Evolutionary conservation across 768 basidiomycete species (phyloP).

Genomic region (Mycena belliarum): DNA sequence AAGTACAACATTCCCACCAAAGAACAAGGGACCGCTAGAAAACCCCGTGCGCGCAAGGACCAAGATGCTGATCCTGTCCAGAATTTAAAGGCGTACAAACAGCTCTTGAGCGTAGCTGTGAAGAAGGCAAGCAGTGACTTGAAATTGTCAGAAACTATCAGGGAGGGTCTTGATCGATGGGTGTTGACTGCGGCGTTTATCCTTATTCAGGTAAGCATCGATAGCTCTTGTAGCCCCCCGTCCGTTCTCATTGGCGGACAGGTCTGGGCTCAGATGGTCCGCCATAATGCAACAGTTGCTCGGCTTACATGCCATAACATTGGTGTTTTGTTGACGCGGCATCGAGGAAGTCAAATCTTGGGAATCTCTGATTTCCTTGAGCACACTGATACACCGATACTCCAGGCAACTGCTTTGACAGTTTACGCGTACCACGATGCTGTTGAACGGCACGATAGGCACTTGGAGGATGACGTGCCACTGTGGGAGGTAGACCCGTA

Average conservation of each 20-base stretch:
- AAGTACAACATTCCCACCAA: not conserved
- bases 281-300: conserved; percentile 7
- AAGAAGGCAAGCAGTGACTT: not conserved
- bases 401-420: conserved; percentile 4
- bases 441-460: conserved; percentile 1
- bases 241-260: not conserved
- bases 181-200: conserved; percentile 4
- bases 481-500: not conserved
- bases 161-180: not conserved
- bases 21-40: not conserved
- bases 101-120: not conserved
- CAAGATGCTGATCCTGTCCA: no score
- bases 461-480: not conserved
- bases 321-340: conserved; percentile 1
- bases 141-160: not conserved
- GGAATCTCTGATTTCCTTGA: not conserved
- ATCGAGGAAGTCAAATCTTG: not conserved
- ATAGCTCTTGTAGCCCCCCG: not conserved
- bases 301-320: conserved; percentile 8
- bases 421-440: conserved; percentile 12
- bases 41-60: no score
- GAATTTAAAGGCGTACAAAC: not conserved
- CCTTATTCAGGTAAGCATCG: conserved; percentile 6
- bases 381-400: conserved; percentile 6
- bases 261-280: conserved; percentile 13